These are phyloP conservation scores for Naganishia friedmannii DNA, from an alignment of 768 basidiomycete genomes.

Conservation along the genomic window DNA sequence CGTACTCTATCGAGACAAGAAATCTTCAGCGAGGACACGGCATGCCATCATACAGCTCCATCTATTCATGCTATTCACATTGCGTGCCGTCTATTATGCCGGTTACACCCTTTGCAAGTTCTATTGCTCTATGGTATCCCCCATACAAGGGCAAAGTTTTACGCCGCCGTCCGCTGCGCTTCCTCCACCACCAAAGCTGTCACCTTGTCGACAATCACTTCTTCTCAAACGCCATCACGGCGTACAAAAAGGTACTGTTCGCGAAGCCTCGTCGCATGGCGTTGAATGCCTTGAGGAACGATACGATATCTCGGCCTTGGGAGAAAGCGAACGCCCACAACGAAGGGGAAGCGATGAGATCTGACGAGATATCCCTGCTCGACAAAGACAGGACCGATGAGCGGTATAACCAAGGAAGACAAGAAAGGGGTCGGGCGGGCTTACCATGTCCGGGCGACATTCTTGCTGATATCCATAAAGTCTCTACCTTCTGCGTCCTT, in stretches of 20 bases:
- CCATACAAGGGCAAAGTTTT: background rate
- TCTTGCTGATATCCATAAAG: constrained; percentile 32
- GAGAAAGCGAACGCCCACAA: constrained; percentile 35
- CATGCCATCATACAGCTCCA: background rate
- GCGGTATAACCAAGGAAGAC: background rate
- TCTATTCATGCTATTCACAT: background rate
- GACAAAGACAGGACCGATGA: background rate
- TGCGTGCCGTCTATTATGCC: background rate
- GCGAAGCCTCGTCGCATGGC: constrained; percentile 34
- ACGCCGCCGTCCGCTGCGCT: background rate
- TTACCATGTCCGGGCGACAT: constrained; percentile 34
- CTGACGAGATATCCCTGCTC: constrained; percentile 34
- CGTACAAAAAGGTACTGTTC: constrained; percentile 33
- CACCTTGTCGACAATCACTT: background rate
- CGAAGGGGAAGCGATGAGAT: constrained; percentile 31
- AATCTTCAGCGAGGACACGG: too few species aligned
- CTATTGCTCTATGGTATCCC: background rate
- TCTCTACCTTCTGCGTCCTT: constrained; percentile 26
- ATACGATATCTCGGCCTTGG: constrained; percentile 32
- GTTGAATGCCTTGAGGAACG: constrained; percentile 32
- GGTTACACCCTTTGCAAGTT: background rate
- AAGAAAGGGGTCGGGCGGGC: constrained; percentile 9
- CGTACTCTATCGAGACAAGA: background rate
- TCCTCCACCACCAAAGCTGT: background rate
- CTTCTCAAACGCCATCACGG: constrained; percentile 33